phyloP scores from a whole-genome alignment of 306 rosid genomes.

The Vicia faba region DNA sequence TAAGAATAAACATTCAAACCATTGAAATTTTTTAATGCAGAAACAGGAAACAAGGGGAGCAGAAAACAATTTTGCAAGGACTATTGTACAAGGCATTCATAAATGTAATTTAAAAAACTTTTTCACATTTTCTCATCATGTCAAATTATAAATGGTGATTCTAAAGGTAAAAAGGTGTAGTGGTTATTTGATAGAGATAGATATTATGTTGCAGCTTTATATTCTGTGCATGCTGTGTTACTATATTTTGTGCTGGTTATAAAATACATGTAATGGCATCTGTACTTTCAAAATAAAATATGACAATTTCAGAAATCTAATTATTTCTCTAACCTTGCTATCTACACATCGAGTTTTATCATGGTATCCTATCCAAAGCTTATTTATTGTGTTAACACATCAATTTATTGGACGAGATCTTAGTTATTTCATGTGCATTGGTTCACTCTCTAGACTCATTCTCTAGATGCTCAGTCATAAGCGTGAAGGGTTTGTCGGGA shows the following conservation, averaged over 20 bases:
- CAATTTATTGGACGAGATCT: background rate
- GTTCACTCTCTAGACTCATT: conserved; percentile 6
- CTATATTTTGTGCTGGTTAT: background rate
- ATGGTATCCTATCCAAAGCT: background rate
- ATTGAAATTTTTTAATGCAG: conserved; percentile 24
- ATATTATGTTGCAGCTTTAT: background rate
- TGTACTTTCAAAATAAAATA: background rate
- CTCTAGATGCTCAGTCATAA: background rate
- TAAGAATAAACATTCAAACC: conserved; percentile 33
- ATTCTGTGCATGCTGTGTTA: background rate
- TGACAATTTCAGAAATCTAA: background rate
- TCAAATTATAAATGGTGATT: background rate
- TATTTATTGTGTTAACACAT: background rate
- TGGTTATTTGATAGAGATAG: no score
- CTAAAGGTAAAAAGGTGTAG: no score
- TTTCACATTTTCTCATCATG: background rate
- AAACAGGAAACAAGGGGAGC: background rate
- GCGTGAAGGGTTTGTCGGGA: background rate
- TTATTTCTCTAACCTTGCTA: background rate
- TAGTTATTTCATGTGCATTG: background rate
- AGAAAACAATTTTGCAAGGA: background rate
- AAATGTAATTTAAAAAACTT: conserved; percentile 21
- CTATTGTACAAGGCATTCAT: conserved; percentile 3
- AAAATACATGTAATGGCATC: background rate
- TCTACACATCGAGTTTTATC: background rate